Evolutionary conservation across 1,284 basidiomycete genomes (phyloP).

Genomic region (Athelia sp.): DNA sequence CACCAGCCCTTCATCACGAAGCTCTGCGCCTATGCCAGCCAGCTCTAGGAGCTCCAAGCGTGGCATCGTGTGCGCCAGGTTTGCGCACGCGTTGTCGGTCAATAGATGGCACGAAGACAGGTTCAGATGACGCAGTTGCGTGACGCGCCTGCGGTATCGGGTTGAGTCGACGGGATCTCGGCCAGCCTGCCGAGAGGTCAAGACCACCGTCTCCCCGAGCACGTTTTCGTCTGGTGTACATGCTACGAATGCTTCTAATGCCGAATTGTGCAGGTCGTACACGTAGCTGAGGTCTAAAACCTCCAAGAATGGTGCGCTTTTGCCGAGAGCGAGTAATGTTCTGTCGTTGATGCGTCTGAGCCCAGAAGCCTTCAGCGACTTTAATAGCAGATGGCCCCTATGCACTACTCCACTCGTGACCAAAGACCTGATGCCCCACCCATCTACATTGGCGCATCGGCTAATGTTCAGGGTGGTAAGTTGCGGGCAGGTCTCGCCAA

Average conservation of each 20-base stretch:
- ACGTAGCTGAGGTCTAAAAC: slow-evolving; percentile 80
- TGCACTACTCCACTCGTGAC: slow-evolving; percentile 36
- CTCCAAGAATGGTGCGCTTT: slow-evolving; percentile 66
- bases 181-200: slow-evolving; percentile 63
- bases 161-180: slow-evolving; percentile 46
- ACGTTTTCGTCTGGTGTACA: slow-evolving; percentile 36
- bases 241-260: slow-evolving; percentile 67
- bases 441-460: slow-evolving; percentile 68
- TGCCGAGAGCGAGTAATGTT: slow-evolving; percentile 57
- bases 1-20: slow-evolving; percentile 71
- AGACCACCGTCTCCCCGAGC: slow-evolving; percentile 35
- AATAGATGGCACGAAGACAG: slow-evolving; percentile 74
- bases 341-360: slow-evolving; percentile 55
- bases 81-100: slow-evolving; percentile 69
- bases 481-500: slow-evolving; percentile 50
- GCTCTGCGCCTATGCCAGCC: slow-evolving; percentile 65
- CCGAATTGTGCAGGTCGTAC: slow-evolving; percentile 66
- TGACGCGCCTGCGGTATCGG: slow-evolving; percentile 59
- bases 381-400: slow-evolving; percentile 43
- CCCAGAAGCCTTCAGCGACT: slow-evolving; percentile 61
- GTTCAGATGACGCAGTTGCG: slow-evolving; percentile 71
- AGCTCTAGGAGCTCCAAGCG: slow-evolving; percentile 79
- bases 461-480: slow-evolving; percentile 68
- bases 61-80: slow-evolving; percentile 71
- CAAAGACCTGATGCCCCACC: slow-evolving; percentile 50